Base-by-base conservation (phyloP, 78 protist species). In the Dictyostelium intermedium region DNA sequence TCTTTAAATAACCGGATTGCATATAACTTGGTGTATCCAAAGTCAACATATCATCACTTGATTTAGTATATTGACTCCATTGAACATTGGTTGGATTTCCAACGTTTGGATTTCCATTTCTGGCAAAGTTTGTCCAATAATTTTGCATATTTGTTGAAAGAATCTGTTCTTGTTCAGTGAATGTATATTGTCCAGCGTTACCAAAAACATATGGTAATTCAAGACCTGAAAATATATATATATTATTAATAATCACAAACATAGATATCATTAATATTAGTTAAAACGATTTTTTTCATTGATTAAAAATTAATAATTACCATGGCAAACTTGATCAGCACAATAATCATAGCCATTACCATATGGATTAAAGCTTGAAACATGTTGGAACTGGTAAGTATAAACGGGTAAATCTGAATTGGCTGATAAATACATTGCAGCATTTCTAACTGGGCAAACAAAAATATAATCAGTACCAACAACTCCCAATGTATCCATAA, bases 81-180 rank as follows among this genome's bases (percentile, higher is more conserved):
- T 60, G 86, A 1, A 34, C 27, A 32, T 20, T 14, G 2, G 53
- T 23, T 23, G 83, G 79, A 25, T 30, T 39, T 7, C 50, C 50
- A 14, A 11, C 8, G 7, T 82, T 91, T 73, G 95, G 95, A 76
- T 91, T 82, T 8, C 83, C 70, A 27, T 18, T 76, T 41, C 43
- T 72, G 2, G 96, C 96, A 73, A 92, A 92, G 25, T 83, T 83
- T 11, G 91, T 84, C 96, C 96, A 92, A 47, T 92, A 92, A 32
- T 56, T 69, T 16, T 72, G 60, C 50, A 84, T 20, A 25, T 82
- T 63, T 5, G 47, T 27, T 8, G 96, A 84, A 1, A 92, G 32
- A 2, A 30, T 16, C 63, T 70, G 76, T 32, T 92, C 96, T 23
- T 45, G 69, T 23, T 84, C 23, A 3, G 77, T 92, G n/a, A 85